phyloP scores from a whole-genome alignment of 495 filamentous ascomycete species.

The Pyrenopolyporus hunteri region DNA sequence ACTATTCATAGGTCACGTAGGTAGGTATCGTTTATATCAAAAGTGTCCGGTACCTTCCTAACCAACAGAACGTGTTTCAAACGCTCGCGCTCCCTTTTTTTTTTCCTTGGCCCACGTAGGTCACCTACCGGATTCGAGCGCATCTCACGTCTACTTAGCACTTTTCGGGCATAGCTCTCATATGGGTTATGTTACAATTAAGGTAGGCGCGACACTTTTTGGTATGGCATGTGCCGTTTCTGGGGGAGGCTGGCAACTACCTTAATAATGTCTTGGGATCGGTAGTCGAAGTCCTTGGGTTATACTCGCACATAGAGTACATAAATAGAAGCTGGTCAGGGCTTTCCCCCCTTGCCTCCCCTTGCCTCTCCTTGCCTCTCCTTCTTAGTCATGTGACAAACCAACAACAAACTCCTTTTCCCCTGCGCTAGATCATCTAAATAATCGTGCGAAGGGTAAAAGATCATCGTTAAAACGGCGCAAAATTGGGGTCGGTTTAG shows the following conservation, averaged over 20 bases:
- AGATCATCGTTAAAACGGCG: slow-evolving; percentile 9
- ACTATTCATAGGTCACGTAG: too few relatives aligned
- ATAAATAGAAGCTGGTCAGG: background rate
- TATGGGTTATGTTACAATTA: slow-evolving; percentile 10
- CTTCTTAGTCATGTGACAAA: too few relatives aligned
- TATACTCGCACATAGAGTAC: too few relatives aligned
- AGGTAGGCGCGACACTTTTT: too few relatives aligned
- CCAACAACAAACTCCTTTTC: background rate
- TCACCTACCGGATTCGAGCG: slow-evolving; percentile 17
- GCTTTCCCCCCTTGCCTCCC: too few relatives aligned
- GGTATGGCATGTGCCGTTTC: too few relatives aligned
- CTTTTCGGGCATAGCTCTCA: background rate
- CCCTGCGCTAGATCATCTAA: slow-evolving; percentile 21
- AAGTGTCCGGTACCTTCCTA: too few relatives aligned
- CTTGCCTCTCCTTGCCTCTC: too few relatives aligned
- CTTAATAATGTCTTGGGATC: too few relatives aligned
- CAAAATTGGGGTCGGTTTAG: slow-evolving; percentile 3
- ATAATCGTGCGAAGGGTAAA: slow-evolving; percentile 1
- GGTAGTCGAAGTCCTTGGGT: too few relatives aligned
- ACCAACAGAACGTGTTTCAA: background rate
- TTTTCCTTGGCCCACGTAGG: background rate
- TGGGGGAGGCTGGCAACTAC: background rate
- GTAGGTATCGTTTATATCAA: too few relatives aligned
- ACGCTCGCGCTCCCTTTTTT: background rate
- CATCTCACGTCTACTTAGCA: background rate